These are phyloP conservation scores for Acer negundo DNA, from an alignment of 345 rosid species.

Conservation along the genomic window DNA sequence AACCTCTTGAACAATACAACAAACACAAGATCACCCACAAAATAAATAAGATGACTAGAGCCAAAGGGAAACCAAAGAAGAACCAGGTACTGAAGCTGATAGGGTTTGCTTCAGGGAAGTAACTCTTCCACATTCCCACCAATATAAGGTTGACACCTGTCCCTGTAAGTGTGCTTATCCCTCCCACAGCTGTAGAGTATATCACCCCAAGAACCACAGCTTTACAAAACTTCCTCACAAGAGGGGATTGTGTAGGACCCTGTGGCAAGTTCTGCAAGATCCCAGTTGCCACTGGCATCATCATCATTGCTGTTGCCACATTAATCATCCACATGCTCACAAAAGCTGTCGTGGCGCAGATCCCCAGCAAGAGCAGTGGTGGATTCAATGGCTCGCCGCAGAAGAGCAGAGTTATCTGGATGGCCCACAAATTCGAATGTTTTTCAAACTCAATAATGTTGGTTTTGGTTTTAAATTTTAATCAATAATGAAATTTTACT, in stretches of 20 bases:
- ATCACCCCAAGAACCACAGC: slow-evolving; percentile 87
- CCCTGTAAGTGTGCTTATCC: slow-evolving; percentile 94
- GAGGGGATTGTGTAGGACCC: slow-evolving; percentile 28
- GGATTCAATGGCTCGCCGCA: slow-evolving; percentile 87
- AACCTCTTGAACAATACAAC: slow-evolving; percentile 56
- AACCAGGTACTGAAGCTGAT: slow-evolving; percentile 87
- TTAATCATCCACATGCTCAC: slow-evolving; percentile 99
- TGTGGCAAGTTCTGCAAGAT: slow-evolving; percentile 73
- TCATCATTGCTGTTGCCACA: slow-evolving; percentile 85
- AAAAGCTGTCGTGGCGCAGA: slow-evolving; percentile 82
- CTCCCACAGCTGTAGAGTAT: slow-evolving; percentile 74
- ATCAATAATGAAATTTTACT: no score
- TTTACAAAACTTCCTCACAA: slow-evolving; percentile 48
- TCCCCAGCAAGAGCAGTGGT: slow-evolving; percentile 81
- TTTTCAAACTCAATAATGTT: no score
- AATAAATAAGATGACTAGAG: slow-evolving; percentile 55
- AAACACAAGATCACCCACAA: slow-evolving; percentile 77
- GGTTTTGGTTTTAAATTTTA: no score
- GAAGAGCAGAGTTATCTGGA: slow-evolving; percentile 67
- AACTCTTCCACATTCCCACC: slow-evolving; percentile 91
- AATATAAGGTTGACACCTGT: slow-evolving; percentile 91
- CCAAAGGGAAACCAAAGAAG: slow-evolving; percentile 84
- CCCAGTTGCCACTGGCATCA: slow-evolving; percentile 98
- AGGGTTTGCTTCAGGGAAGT: slow-evolving; percentile 65
- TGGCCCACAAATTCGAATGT: background rate